Evolutionary conservation across 164 flowering plant species (phyloP), one percentile per base, ranked within the genome.

Genomic region (Saururus chinensis): DNA sequence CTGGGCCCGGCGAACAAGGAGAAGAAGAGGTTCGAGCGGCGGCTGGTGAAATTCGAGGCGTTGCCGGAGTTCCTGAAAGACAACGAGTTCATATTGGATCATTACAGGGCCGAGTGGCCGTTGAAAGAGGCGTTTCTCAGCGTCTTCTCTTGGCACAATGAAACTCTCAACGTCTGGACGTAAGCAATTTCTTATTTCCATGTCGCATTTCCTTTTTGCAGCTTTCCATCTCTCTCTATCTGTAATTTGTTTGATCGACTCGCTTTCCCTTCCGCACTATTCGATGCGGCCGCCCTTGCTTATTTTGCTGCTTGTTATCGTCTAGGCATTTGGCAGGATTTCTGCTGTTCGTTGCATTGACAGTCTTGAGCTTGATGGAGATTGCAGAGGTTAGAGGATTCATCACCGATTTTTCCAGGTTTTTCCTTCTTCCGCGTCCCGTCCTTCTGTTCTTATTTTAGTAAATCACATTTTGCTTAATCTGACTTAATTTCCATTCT

Each of bases 111-210:
- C 23, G 97, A 93, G 61, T 93, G 97, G 97, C 85, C 98, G 0
- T 51, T 93, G 62, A 84, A 79, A 69, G 88, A 90, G 57, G 78
- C 79, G 7, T n/a, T 82, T 59, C 63, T 80, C 45, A 88, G 97
- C 75, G 71, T 80, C 19, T 90, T 93, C 64, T 68, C 81, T 12
- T 84, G 79, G 92, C 98, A 90, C 75, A 93, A 93, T 67, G 98
- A 93, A 65, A 90, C 96, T 59, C 84, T 93, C 41, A 93, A 93
- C 53, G 72, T 93, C 30, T 93, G 98, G 97, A 86, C 98, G 98
- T 93, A 72, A 65, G 87, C 41, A 21, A 40, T 1, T 30, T 11
- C 10, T 23, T 30, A 17, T 62, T 57, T 54, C 19, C 7, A 24
- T 40, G n/a, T n/a, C n/a, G n/a, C n/a, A n/a, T 20, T 19, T 22